Evolutionary conservation across 768 basidiomycete species (phyloP).

Genomic region (Daedaleopsis nitida): DNA sequence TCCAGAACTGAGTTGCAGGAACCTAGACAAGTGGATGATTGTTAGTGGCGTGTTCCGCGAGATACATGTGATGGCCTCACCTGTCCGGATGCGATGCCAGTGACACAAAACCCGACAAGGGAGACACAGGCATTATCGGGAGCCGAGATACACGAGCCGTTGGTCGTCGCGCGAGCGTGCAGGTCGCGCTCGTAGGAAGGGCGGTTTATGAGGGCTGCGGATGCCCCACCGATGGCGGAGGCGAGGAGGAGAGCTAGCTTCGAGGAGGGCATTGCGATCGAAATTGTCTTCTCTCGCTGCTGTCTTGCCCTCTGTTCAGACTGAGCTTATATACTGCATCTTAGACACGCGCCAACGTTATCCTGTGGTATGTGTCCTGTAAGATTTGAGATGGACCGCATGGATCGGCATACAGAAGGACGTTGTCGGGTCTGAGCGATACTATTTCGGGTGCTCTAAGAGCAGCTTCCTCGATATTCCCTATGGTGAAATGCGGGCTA

Average conservation of each 20-base stretch:
- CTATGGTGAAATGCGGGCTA: no score
- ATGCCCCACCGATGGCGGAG: background rate
- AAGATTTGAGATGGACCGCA: no score
- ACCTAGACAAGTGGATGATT: background rate
- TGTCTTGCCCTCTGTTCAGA: no score
- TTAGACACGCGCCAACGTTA: no score
- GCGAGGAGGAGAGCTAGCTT: background rate
- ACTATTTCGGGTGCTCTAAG: no score
- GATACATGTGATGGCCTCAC: background rate
- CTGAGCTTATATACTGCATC: no score
- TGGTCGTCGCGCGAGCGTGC: background rate
- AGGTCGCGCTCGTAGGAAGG: background rate
- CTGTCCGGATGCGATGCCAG: background rate
- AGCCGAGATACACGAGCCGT: conserved; percentile 1
- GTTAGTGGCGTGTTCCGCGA: background rate
- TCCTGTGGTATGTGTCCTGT: no score
- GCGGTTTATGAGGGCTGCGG: background rate
- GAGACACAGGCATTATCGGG: conserved; percentile 1
- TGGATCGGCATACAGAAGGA: no score
- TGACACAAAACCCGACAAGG: background rate
- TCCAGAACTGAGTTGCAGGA: conserved; percentile 1
- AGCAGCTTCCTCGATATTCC: no score
- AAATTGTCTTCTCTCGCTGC: background rate
- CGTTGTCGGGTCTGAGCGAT: no score
- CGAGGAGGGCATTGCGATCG: background rate